Percentiles rank a stretch among this genome's conserved stretches.
phyloP scores from a whole-genome alignment of 2,329 filamentous ascomycete genomes.

The Ceratocystis alfenasii region DNA sequence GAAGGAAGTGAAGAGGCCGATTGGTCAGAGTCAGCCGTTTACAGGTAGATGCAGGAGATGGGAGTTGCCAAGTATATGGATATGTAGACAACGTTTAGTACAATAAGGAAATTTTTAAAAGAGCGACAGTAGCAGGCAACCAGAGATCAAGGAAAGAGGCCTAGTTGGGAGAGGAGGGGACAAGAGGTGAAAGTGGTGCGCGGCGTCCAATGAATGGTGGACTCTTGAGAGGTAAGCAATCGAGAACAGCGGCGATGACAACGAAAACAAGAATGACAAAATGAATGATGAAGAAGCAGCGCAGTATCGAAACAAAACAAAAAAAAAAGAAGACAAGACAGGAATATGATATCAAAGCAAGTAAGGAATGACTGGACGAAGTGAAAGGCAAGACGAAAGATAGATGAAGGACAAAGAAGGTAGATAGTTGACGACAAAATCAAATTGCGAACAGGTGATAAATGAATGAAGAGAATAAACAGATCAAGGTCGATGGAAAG shows the following conservation, averaged over 20 bases:
- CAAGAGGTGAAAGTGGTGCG: not conserved
- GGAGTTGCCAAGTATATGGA: not conserved
- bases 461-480: too few relatives aligned
- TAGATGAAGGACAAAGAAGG: constrained; percentile 8
- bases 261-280: not conserved
- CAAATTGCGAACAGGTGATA: too few relatives aligned
- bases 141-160: too few relatives aligned
- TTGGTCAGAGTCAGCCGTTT: not conserved
- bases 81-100: too few relatives aligned
- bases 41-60: not conserved
- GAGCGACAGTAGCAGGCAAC: too few relatives aligned
- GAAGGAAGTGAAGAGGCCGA: not conserved
- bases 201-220: not conserved
- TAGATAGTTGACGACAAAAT: not conserved
- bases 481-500: too few relatives aligned
- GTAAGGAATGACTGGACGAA: constrained; percentile 4
- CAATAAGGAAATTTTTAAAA: too few relatives aligned
- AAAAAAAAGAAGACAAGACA: not conserved
- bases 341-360: not conserved
- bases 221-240: not conserved
- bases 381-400: not conserved
- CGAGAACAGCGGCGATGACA: not conserved
- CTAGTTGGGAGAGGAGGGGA: too few relatives aligned
- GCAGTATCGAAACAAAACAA: not conserved
- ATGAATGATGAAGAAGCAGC: not conserved